Percentiles rank a stretch among this genome's conserved stretches.
These are phyloP conservation scores for Fusarium tupiense DNA, from an alignment of 2,329 filamentous ascomycete genomes.

Conservation along the genomic window DNA sequence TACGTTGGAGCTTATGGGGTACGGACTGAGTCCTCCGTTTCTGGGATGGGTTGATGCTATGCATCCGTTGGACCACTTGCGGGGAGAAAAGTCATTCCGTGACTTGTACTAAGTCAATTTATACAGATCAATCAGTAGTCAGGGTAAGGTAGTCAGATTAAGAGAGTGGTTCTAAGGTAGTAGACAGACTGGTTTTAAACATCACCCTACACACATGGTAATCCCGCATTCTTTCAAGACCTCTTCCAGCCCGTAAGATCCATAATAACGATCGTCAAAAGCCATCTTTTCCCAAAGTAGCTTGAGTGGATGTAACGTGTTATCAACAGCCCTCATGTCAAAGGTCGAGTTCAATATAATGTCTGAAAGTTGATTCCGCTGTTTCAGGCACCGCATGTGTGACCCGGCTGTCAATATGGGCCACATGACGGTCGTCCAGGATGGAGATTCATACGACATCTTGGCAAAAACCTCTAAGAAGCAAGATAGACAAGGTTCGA, in stretches of 20 bases:
- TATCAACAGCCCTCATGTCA: neutral
- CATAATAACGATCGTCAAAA: neutral
- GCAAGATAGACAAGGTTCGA: neutral
- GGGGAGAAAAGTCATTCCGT: neutral
- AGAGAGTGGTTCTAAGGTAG: neutral
- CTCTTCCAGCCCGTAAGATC: neutral
- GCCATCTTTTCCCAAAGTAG: neutral
- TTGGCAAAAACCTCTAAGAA: neutral
- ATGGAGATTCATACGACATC: neutral
- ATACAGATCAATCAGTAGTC: fast-evolving
- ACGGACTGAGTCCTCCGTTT: neutral
- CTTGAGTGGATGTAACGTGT: neutral
- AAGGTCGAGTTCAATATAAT: neutral
- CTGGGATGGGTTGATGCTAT: neutral
- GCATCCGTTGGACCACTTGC: neutral
- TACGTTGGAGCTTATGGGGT: neutral
- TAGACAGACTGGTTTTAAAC: neutral
- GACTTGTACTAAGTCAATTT: neutral
- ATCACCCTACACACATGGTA: neutral
- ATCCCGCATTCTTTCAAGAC: neutral
- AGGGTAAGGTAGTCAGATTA: fast-evolving
- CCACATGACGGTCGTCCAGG: neutral
- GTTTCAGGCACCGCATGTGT: neutral
- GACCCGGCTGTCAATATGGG: neutral
- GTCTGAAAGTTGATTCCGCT: neutral